These are phyloP conservation scores for Lotus japonicus DNA, from an alignment of 306 rosid genomes.

Conservation along the genomic window DNA sequence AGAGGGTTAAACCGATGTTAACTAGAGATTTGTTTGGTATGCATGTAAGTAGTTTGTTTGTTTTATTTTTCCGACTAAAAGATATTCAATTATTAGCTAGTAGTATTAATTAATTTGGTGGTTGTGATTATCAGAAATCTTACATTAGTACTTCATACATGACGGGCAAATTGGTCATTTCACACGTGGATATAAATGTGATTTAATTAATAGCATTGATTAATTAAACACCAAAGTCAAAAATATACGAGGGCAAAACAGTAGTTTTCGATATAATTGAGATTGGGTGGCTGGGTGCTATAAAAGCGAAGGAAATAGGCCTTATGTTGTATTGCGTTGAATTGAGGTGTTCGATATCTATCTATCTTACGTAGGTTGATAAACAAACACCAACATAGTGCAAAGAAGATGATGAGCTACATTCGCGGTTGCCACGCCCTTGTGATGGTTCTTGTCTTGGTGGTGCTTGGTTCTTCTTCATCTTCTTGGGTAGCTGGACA, in stretches of 20 bases:
- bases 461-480: constrained; percentile 12
- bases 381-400: too few relatives aligned
- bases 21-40: too few relatives aligned
- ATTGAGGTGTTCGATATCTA: too few relatives aligned
- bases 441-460: background rate
- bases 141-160: background rate
- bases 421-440: constrained; percentile 19
- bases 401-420: constrained; percentile 30
- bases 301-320: background rate
- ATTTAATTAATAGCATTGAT: background rate
- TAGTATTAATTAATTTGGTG: background rate
- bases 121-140: background rate
- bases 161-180: constrained; percentile 9
- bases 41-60: too few relatives aligned
- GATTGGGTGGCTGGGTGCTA: constrained; percentile 7
- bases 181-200: background rate
- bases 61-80: too few relatives aligned
- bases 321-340: background rate
- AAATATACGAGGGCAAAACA: constrained; percentile 27
- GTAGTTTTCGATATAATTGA: background rate
- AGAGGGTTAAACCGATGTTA: too few relatives aligned
- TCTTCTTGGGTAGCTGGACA: background rate
- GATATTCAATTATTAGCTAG: background rate
- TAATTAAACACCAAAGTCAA: constrained; percentile 18
- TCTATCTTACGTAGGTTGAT: too few relatives aligned